phyloP scores from a whole-genome alignment of 1,284 basidiomycete genomes.

The Tilletia horrida region DNA sequence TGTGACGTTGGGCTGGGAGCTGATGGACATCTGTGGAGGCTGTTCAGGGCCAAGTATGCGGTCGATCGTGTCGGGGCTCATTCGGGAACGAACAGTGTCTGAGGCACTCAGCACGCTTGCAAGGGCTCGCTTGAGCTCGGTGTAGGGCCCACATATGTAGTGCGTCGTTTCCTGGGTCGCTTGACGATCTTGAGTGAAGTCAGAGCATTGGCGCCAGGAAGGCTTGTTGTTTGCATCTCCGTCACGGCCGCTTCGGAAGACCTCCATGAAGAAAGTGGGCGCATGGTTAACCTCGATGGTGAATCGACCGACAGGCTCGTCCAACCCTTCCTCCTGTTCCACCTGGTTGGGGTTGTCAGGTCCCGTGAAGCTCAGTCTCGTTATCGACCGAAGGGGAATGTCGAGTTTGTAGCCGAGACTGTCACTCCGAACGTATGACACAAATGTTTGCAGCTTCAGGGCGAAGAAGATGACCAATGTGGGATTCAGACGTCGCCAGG shows the following conservation, averaged over 20 bases:
- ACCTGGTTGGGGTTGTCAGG: slow-evolving; percentile 22
- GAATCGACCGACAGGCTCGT: slow-evolving; percentile 33
- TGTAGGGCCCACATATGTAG: slow-evolving; percentile 41
- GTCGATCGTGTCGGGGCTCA: background rate
- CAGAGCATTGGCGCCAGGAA: slow-evolving; percentile 47
- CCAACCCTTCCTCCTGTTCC: slow-evolving; percentile 38
- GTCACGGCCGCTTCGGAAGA: slow-evolving; percentile 35
- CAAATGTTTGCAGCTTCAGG: slow-evolving; percentile 33
- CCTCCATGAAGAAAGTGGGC: slow-evolving; percentile 48
- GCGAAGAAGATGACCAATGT: slow-evolving; percentile 44
- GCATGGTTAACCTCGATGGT: slow-evolving; percentile 37
- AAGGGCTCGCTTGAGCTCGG: slow-evolving; percentile 35
- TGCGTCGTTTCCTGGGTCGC: slow-evolving; percentile 36
- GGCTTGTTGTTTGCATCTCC: slow-evolving; percentile 26
- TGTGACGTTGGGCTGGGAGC: background rate
- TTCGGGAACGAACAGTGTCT: background rate
- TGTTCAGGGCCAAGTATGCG: slow-evolving; percentile 9
- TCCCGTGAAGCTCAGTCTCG: slow-evolving; percentile 21
- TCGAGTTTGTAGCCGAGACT: slow-evolving; percentile 50
- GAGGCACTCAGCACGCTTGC: background rate
- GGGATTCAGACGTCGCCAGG: slow-evolving; percentile 43
- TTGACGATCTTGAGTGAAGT: slow-evolving; percentile 46
- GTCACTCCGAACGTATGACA: slow-evolving; percentile 42
- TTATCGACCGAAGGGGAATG: slow-evolving; percentile 37
- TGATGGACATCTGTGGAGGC: background rate